Base-by-base conservation (phyloP, 495 filamentous ascomycete species). In the Jackrogersella minutella region DNA sequence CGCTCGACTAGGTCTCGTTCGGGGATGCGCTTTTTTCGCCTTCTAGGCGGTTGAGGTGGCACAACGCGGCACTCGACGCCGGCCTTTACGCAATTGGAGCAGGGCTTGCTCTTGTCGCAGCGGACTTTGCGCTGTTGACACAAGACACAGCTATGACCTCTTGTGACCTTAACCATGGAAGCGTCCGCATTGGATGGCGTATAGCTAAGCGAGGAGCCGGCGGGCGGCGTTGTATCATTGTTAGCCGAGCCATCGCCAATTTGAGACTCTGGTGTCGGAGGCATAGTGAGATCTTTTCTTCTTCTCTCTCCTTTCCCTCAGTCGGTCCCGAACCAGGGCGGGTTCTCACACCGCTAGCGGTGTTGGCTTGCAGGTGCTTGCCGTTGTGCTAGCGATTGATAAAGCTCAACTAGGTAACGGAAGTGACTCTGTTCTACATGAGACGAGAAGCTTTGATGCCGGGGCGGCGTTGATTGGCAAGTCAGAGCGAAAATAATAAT, bases 111-210 rank as follows among this genome's bases (percentile, higher is more conserved):
- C 73, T 85, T 83, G 72, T 90, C 86, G 73, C 88, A 91, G 58
- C 84, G 84, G 50, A 90, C 88, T 74, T 90, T 91, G 47, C 87
- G 81, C 61, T 85, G 85, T 65, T 87, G 84, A 68, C 88, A 91
- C 41, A 88, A 72, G 34, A 88, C 81, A 65, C 88, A 90, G 31
- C 87, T 89, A 69, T 84, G 85, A 34, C 81, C 81, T 56, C 81
- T 74, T 17, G 81, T 84, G 71, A 84, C 75, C 67, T 84, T 84
- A 64, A 82, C 74, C 54, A 71, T 74, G 68, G 77, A 76, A 33
- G 76, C 61, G 60, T 79, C 73, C 53, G 61, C 52, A 31, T 70
- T 68, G 47, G 55, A 56, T 28, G 47, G 63, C 40, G 74, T 62
- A 72, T 74, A 62, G 75, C 73, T 68, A 74, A 71, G 58, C 73